Conservation (phyloP, 169 alveolate genomes). For the Ichthyophthirius multifiliis region DNA sequence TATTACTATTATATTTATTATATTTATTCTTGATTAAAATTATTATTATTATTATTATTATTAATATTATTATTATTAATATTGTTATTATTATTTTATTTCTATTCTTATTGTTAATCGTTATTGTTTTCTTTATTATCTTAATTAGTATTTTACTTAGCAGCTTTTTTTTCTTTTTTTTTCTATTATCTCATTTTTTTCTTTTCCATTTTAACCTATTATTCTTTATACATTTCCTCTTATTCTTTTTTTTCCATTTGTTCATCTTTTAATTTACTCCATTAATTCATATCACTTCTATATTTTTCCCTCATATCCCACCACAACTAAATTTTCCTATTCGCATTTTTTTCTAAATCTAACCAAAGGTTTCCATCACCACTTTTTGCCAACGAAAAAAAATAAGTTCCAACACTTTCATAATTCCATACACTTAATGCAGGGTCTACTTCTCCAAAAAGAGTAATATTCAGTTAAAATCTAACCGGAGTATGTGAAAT, state of each 20-base stretch:
- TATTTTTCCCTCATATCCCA: slow-evolving; percentile 19
- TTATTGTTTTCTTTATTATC: too few species aligned
- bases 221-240: neutral
- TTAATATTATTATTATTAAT: too few species aligned
- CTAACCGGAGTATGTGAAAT: neutral
- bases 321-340: neutral
- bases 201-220: neutral
- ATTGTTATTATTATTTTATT: too few species aligned
- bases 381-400: neutral
- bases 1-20: too few species aligned
- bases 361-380: neutral
- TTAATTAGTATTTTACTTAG: too few species aligned
- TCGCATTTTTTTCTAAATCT: neutral
- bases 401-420: slow-evolving; percentile 6
- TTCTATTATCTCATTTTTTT: neutral
- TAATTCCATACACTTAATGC: slow-evolving; percentile 1
- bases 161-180: neutral
- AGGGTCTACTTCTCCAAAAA: neutral
- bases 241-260: neutral
- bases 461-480: neutral
- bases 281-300: neutral
- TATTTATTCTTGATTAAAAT: too few species aligned
- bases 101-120: too few species aligned
- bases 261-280: slow-evolving; percentile 3
- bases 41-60: too few species aligned